A percentile compares a stretch with the other conserved stretches of the same genome.
These are phyloP conservation scores for Musa beccarii DNA, from an alignment of 176 grass and related monocot species.

Conservation along the genomic window DNA sequence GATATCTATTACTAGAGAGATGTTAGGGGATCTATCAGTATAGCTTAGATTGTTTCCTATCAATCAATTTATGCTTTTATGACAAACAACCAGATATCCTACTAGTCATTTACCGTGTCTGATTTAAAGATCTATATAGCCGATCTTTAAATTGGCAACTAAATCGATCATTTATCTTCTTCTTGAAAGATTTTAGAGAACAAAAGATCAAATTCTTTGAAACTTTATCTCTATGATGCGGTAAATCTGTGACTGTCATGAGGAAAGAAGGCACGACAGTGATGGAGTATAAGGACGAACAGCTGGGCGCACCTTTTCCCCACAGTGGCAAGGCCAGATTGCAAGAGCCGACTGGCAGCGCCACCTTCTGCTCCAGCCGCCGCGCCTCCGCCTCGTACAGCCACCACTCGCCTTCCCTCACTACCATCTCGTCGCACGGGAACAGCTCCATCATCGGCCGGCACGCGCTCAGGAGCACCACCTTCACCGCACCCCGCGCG, in stretches of 20 bases:
- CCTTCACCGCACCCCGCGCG: conserved; percentile 26
- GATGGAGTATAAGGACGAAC: background rate
- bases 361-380: conserved; percentile 65
- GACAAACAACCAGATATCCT: no score
- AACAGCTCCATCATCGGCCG: conserved; percentile 93
- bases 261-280: background rate
- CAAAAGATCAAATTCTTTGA: no score
- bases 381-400: conserved; percentile 46
- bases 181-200: background rate
- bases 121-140: no score
- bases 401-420: conserved; percentile 56
- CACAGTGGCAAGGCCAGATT: conserved; percentile 55
- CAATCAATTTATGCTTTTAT: no score
- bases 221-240: no score
- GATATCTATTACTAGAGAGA: no score
- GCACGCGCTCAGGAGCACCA: conserved; percentile 55
- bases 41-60: no score
- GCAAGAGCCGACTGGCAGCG: conserved; percentile 57
- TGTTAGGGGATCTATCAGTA: no score
- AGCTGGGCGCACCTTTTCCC: conserved; percentile 36
- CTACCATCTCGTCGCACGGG: conserved; percentile 62
- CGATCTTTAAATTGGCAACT: no score
- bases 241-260: no score
- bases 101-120: no score
- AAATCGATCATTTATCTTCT: no score